Base-by-base conservation (phyloP, 495 filamentous ascomycete genomes). In the Symbiotaphrina buchneri region DNA sequence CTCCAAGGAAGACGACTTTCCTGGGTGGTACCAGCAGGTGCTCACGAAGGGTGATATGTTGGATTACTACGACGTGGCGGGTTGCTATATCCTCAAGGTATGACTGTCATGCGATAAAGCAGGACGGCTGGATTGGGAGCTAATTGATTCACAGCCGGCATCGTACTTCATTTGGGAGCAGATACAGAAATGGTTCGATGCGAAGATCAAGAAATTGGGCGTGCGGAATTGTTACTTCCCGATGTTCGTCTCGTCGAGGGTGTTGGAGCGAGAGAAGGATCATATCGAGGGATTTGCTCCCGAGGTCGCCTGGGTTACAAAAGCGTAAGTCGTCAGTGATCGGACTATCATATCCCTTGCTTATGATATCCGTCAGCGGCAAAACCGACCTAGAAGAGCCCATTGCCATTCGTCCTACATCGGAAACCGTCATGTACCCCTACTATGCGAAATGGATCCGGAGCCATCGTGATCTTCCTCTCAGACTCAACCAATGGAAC, bases 401-500 rank as follows among this genome's bases (percentile, higher is more conserved):
- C 39, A 78, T 95, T 35, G 87, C 90, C 8, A 84, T 99, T 32
- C 82, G 90, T 44, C 87, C 87, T 27, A 99, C 87, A 11, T 85
- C 76, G 21, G 87, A 92, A 53, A 81, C 79, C 34, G 78, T 85
- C 44, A 87, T 91, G 79, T 87, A 91, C 55, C 70, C 74, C 23
- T 87, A 94, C 60, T 97, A 92, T 53, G 63, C 81, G 34, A 87
- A 93, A 49, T 92, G 84, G 80, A 95, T 95, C 52, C 66, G 82
- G 41, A 77, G 68, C 45, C 83, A 95, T 55, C 67, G 87, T 41
- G 90, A 95, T 44, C 72, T 97, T 29, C 90, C 87, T 27, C 68
- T 94, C 31, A 66, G 71, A 42, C 61, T 94, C 30, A 93, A 95
- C 55, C 87, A 97, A 53, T 97, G 87, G 87, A 93, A 93, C 61